phyloP scores from a whole-genome alignment of 2,329 filamentous ascomycete genomes.

The Aspergillus aculeatus region DNA sequence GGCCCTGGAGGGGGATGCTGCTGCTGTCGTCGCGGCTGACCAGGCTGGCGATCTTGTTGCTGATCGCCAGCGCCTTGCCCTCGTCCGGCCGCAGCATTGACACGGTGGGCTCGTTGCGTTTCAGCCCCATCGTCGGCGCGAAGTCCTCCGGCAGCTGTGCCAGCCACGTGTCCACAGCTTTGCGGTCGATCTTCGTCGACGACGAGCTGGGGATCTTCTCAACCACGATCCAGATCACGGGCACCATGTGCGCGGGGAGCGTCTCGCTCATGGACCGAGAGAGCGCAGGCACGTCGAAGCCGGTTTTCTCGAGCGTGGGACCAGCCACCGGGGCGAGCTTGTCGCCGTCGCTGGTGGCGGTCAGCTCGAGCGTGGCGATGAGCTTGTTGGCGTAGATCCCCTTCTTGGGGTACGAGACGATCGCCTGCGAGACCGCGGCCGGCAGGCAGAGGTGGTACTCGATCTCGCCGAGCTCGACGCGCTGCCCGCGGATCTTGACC shows the following conservation, averaged over 20 bases:
- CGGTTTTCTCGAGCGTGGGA: conserved; percentile 1
- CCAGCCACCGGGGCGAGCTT: conserved; percentile 3
- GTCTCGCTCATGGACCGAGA: conserved; percentile 24
- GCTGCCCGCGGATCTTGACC: conserved; percentile 25
- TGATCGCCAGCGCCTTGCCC: conserved; percentile 12
- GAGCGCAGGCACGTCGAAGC: conserved; percentile 8
- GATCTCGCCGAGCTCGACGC: conserved; percentile 21
- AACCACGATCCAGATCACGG: conserved; percentile 39
- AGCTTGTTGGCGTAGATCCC: conserved; percentile 13
- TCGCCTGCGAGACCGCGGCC: neutral
- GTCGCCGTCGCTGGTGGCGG: conserved; percentile 3
- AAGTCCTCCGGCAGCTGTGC: conserved; percentile 13
- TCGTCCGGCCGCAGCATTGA: conserved; percentile 9
- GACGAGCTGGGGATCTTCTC: conserved; percentile 32
- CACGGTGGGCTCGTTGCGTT: conserved; percentile 7
- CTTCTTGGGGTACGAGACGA: conserved; percentile 11
- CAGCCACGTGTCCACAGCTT: conserved; percentile 12
- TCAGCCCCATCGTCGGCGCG: conserved; percentile 14
- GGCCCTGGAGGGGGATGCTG: conserved; percentile 3
- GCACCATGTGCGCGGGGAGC: conserved; percentile 40
- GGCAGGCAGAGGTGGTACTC: conserved; percentile 13
- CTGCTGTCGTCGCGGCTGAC: conserved; percentile 1
- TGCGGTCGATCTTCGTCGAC: conserved; percentile 28
- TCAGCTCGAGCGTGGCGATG: conserved; percentile 12
- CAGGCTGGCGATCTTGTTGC: conserved; percentile 8